Evolutionary conservation across 768 basidiomycete genomes (phyloP).

Genomic region (Amyloporia xantha): DNA sequence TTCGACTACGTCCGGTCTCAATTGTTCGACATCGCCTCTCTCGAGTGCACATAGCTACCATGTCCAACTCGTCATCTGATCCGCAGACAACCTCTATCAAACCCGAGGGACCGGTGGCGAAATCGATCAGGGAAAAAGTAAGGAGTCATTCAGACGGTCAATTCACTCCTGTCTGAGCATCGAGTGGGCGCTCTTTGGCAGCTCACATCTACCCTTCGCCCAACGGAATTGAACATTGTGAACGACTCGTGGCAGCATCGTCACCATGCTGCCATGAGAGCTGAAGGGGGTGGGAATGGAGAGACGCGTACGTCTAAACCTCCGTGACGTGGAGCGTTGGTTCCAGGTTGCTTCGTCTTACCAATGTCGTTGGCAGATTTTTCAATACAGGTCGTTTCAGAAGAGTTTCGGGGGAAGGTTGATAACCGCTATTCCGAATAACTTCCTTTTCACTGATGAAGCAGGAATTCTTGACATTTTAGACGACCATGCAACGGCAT

Average conservation of each 20-base stretch:
- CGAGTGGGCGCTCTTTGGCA: too few relatives aligned
- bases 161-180: too few relatives aligned
- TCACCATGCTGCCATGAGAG: slow-evolving; percentile 79
- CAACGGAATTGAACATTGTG: slow-evolving; percentile 55
- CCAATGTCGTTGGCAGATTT: slow-evolving; percentile 61
- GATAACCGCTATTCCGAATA: slow-evolving; percentile 12
- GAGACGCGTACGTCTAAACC: slow-evolving; percentile 78
- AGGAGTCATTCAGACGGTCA: too few relatives aligned
- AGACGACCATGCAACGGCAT: slow-evolving; percentile 78
- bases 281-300: slow-evolving; percentile 54
- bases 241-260: slow-evolving; percentile 86
- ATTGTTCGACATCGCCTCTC: neutral
- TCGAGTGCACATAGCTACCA: neutral
- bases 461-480: slow-evolving; percentile 1
- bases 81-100: neutral
- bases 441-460: slow-evolving; percentile 2
- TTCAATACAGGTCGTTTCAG: slow-evolving; percentile 65
- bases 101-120: slow-evolving; percentile 42
- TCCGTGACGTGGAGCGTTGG: neutral
- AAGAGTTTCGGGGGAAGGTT: slow-evolving; percentile 71
- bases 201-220: slow-evolving; percentile 58
- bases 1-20: too few relatives aligned
- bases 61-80: neutral
- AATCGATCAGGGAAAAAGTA: slow-evolving; percentile 58
- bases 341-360: too few relatives aligned